Evolutionary conservation across 2,329 filamentous ascomycete genomes (phyloP).

Genomic region (Graphium sp.): DNA sequence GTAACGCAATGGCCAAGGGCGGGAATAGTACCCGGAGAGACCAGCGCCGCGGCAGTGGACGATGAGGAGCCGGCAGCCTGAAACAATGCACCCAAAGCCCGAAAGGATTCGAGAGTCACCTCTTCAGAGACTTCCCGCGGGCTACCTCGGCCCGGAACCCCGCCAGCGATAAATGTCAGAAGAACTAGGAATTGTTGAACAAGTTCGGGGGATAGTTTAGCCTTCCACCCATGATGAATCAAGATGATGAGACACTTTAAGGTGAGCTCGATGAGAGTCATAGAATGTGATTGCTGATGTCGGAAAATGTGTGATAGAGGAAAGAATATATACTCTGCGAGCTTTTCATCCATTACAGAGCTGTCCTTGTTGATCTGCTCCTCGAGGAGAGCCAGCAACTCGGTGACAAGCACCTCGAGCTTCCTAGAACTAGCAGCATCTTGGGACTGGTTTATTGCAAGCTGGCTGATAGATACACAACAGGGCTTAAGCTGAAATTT

Average conservation of each 20-base stretch:
- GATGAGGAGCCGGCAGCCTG: constrained; percentile 34
- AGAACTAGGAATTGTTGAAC: constrained; percentile 76
- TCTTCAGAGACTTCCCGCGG: constrained; percentile 48
- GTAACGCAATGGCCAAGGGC: constrained; percentile 71
- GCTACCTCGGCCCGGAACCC: constrained; percentile 37
- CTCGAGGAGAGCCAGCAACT: constrained; percentile 28
- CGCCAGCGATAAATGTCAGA: constrained; percentile 65
- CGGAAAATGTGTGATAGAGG: constrained; percentile 78
- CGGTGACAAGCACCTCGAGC: constrained; percentile 25
- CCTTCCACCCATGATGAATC: constrained; percentile 64
- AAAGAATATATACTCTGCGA: constrained; percentile 92
- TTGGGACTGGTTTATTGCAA: constrained; percentile 30
- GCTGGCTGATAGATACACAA: constrained; percentile 42
- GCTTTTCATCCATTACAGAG: constrained; percentile 52
- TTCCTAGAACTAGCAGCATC: constrained; percentile 21
- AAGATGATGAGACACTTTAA: constrained; percentile 61
- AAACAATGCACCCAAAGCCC: constrained; percentile 52
- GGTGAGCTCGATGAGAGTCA: constrained; percentile 56
- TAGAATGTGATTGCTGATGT: constrained; percentile 53
- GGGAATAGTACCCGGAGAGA: constrained; percentile 47
- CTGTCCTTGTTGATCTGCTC: constrained; percentile 24
- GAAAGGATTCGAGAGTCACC: constrained; percentile 52
- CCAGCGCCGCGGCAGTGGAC: constrained; percentile 28
- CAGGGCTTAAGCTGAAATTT: constrained; percentile 51
- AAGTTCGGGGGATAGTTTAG: constrained; percentile 51